Percentiles rank a stretch among this genome's conserved stretches.
Evolutionary conservation across 2,329 filamentous ascomycete species (phyloP).

Genomic region (Colletotrichum simmondsii): DNA sequence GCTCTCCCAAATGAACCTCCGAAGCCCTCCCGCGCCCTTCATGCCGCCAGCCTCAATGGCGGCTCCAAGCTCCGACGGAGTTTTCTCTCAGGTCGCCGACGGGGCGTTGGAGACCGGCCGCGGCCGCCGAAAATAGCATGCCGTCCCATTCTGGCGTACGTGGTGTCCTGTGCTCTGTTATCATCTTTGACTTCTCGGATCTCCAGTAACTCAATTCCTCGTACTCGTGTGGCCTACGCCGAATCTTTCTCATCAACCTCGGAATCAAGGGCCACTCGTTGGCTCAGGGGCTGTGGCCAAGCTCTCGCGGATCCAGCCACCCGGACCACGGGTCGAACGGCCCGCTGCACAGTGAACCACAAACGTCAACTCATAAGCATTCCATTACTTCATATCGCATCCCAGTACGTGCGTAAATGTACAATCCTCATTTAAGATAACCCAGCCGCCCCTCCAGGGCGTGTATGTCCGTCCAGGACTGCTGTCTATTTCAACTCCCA

Average conservation of each 20-base stretch:
- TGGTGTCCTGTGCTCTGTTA: background rate
- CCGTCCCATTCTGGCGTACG: too few relatives aligned
- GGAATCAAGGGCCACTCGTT: background rate
- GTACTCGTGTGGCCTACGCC: background rate
- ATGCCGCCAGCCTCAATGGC: too few relatives aligned
- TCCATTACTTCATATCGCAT: constrained; percentile 34
- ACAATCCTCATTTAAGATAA: constrained; percentile 19
- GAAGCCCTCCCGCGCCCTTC: too few relatives aligned
- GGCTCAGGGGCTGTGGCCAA: background rate
- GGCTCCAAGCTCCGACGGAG: too few relatives aligned
- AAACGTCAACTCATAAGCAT: constrained; percentile 24
- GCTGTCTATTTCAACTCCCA: constrained; percentile 16
- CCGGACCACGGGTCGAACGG: too few relatives aligned
- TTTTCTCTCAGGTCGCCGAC: too few relatives aligned
- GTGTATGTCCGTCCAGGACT: background rate
- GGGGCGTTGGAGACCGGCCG: too few relatives aligned
- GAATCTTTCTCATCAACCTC: background rate
- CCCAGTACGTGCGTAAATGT: constrained; percentile 26
- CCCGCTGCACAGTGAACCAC: background rate
- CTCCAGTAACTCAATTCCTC: background rate
- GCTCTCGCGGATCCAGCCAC: background rate
- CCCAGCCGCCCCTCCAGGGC: constrained; percentile 14
- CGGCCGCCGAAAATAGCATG: too few relatives aligned
- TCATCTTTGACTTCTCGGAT: background rate
- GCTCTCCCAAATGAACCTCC: too few relatives aligned